These are phyloP conservation scores for Eucalyptus polyanthemos DNA, from an alignment of 345 rosid genomes.

Conservation along the genomic window DNA sequence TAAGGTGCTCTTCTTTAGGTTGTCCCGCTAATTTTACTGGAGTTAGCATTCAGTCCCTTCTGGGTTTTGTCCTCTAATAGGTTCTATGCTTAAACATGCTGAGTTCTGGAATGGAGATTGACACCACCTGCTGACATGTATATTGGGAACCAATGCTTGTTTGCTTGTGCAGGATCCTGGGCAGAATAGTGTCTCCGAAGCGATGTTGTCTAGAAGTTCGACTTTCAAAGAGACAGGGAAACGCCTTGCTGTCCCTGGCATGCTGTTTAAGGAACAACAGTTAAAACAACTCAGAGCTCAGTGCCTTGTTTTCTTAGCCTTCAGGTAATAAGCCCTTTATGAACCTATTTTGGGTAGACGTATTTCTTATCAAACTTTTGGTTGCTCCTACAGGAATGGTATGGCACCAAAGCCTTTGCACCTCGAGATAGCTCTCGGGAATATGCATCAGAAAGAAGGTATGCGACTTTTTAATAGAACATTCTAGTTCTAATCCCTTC, in stretches of 20 bases:
- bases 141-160: background rate
- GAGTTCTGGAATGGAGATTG: background rate
- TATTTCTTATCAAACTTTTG: background rate
- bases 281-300: conserved; percentile 93
- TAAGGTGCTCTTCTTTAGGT: background rate
- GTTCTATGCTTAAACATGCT: background rate
- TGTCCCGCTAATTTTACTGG: background rate
- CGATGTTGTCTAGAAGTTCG: conserved; percentile 29
- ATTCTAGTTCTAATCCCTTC: background rate
- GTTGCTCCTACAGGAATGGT: conserved; percentile 36
- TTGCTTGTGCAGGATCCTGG: conserved; percentile 31
- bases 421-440: conserved; percentile 85
- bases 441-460: conserved; percentile 66
- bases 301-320: conserved; percentile 86
- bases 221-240: conserved; percentile 56
- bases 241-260: conserved; percentile 33
- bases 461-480: background rate
- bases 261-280: conserved; percentile 83
- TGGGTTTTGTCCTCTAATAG: background rate
- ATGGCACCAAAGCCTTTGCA: conserved; percentile 79
- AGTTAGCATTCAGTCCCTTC: background rate
- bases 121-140: background rate
- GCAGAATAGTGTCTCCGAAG: conserved; percentile 29
- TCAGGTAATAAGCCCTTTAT: conserved; percentile 36
- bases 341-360: background rate